phyloP scores from a whole-genome alignment of 2,329 filamentous ascomycete genomes.

The Stagonosporopsis rhizophila region DNA sequence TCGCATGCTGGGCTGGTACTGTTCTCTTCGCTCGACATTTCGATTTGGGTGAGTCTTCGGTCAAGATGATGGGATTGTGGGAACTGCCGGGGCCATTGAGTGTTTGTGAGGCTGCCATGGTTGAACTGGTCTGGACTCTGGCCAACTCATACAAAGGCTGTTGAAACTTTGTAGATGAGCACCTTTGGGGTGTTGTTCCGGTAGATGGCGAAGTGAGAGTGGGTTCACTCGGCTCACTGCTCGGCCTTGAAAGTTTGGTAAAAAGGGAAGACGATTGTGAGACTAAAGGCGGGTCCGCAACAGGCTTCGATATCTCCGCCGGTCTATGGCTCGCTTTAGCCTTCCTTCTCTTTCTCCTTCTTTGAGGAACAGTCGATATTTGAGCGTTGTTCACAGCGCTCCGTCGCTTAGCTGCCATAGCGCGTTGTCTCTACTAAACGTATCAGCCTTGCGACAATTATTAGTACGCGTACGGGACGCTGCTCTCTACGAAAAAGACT shows the following conservation, averaged over 20 bases:
- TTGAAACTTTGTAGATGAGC: no score
- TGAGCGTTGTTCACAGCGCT: constrained; percentile 12
- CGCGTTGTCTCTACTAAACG: not conserved
- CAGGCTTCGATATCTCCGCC: not conserved
- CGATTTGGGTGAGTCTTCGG: constrained; percentile 21
- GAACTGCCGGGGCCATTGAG: constrained; percentile 20
- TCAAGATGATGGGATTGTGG: constrained; percentile 35
- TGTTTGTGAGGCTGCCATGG: not conserved
- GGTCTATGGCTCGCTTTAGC: not conserved
- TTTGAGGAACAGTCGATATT: not conserved
- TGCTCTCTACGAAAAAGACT: not conserved
- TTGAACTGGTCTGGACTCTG: not conserved
- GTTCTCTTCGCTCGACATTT: constrained; percentile 2
- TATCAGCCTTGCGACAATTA: not conserved
- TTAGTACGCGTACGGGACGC: not conserved
- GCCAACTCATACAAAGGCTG: not conserved
- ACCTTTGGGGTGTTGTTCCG: not conserved
- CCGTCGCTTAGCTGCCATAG: constrained; percentile 22
- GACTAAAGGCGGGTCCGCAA: not conserved
- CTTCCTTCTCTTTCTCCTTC: not conserved
- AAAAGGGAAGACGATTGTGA: not conserved
- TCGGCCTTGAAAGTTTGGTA: not conserved
- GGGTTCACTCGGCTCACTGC: constrained; percentile 7
- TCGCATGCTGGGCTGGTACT: constrained; percentile 1
- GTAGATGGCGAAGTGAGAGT: constrained; percentile 22